phyloP scores from a whole-genome alignment of 139 green algal genomes.

The Micractinium sp. region DNA sequence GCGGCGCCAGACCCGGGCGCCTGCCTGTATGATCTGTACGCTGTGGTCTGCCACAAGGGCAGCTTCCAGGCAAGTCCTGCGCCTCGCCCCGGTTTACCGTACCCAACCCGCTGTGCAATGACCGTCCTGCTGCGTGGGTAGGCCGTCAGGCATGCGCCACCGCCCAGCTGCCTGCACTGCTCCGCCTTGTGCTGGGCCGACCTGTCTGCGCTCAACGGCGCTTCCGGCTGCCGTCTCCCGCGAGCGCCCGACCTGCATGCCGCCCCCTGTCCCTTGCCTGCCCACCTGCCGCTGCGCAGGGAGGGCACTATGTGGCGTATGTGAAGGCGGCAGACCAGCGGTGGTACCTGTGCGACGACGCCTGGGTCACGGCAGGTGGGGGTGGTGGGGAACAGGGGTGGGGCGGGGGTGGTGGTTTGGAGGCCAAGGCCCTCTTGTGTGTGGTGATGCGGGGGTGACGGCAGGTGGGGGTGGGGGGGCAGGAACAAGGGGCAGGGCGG shows the following conservation, averaged over 20 bases:
- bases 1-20: not conserved
- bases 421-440: too few relatives aligned
- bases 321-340: slow-evolving; percentile 53
- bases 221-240: too few relatives aligned
- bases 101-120: not conserved
- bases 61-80: slow-evolving; percentile 39
- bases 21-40: slow-evolving; percentile 80
- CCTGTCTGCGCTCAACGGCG: too few relatives aligned
- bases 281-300: slow-evolving; percentile 48
- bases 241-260: too few relatives aligned
- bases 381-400: too few relatives aligned
- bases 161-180: too few relatives aligned
- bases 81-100: not conserved
- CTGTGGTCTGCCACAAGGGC: slow-evolving; percentile 85
- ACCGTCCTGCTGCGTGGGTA: not conserved
- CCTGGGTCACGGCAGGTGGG: slow-evolving; percentile 61
- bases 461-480: too few relatives aligned
- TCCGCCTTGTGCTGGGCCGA: too few relatives aligned
- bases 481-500: too few relatives aligned
- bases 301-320: slow-evolving; percentile 89
- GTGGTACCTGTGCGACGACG: slow-evolving; percentile 91
- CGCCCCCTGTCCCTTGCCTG: too few relatives aligned
- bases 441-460: too few relatives aligned
- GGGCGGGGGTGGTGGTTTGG: not conserved
- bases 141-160: too few relatives aligned